Evolutionary conservation across 2,329 filamentous ascomycete species (phyloP).

Genomic region (Magnaporthiopsis rhizophila): DNA sequence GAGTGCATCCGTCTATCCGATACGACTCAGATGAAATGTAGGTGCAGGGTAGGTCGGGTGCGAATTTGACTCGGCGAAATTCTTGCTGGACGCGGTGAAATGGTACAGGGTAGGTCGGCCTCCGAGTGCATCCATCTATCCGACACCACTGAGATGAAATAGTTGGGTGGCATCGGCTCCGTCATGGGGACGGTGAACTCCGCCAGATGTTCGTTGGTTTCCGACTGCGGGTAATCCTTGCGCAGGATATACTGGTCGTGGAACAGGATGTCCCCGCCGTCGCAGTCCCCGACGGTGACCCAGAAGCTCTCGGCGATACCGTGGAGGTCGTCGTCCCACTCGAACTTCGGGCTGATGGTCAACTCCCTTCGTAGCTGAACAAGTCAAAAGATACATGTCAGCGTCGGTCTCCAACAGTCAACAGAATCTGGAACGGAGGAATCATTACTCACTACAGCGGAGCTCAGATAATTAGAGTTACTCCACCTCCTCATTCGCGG

Average conservation of each 20-base stretch:
- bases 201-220: slow-evolving; percentile 87
- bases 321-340: slow-evolving; percentile 88
- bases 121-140: slow-evolving; percentile 99
- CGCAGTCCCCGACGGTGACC: slow-evolving; percentile 95
- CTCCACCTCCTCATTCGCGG: too few relatives aligned
- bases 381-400: too few relatives aligned
- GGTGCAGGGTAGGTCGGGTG: too few relatives aligned
- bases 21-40: slow-evolving; percentile 90
- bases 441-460: too few relatives aligned
- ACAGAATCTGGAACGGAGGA: too few relatives aligned
- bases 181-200: slow-evolving; percentile 96
- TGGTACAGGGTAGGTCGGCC: too few relatives aligned
- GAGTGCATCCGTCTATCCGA: slow-evolving; percentile 99
- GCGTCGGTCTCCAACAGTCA: too few relatives aligned
- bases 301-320: slow-evolving; percentile 88
- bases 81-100: too few relatives aligned
- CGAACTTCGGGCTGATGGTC: slow-evolving; percentile 87
- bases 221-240: slow-evolving; percentile 76
- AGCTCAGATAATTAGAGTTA: too few relatives aligned
- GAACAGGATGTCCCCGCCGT: slow-evolving; percentile 91
- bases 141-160: slow-evolving; percentile 91
- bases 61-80: too few relatives aligned
- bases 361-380: slow-evolving; percentile 44
- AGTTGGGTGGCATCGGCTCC: slow-evolving; percentile 97
- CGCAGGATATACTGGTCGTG: slow-evolving; percentile 91